Conservation (phyloP, 805 yeast species). For the Sugiyamaella qingdaonensis region DNA sequence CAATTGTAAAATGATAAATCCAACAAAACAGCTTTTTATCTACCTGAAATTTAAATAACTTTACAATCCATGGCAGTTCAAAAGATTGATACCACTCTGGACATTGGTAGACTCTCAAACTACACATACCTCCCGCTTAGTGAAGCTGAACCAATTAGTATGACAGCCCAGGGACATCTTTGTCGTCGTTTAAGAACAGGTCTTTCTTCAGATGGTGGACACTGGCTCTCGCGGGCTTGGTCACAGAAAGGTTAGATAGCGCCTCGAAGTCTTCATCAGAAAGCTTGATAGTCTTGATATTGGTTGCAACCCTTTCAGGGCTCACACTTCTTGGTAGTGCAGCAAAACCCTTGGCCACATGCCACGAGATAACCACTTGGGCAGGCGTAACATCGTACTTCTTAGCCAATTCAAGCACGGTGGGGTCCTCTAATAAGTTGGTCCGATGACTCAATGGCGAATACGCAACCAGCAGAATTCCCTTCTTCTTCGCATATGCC, state of each 20-base stretch:
- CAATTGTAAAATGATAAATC: too few species aligned
- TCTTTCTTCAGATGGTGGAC: constrained; percentile 44
- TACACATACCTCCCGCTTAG: too few species aligned
- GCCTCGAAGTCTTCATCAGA: constrained; percentile 39
- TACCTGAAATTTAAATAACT: too few species aligned
- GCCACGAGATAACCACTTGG: constrained; percentile 73
- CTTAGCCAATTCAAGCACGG: constrained; percentile 49
- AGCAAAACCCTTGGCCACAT: constrained; percentile 66
- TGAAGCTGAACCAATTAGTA: neutral
- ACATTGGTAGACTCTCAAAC: too few species aligned
- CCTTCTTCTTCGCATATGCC: constrained; percentile 47
- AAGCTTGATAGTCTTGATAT: constrained; percentile 37
- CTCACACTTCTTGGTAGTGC: constrained; percentile 78
- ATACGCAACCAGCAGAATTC: constrained; percentile 64
- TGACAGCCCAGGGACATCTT: neutral
- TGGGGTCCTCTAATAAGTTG: constrained; percentile 51
- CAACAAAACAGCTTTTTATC: too few species aligned
- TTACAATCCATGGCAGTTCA: too few species aligned
- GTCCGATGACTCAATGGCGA: constrained; percentile 63
- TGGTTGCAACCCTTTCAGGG: constrained; percentile 50
- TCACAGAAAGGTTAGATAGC: constrained; percentile 26
- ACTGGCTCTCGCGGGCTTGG: constrained; percentile 50
- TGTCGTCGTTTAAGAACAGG: constrained; percentile 15
- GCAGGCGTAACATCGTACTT: constrained; percentile 55
- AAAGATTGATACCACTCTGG: too few species aligned